Base-by-base conservation (phyloP, 495 filamentous ascomycete genomes). In the Penicillium bovifimosum region DNA sequence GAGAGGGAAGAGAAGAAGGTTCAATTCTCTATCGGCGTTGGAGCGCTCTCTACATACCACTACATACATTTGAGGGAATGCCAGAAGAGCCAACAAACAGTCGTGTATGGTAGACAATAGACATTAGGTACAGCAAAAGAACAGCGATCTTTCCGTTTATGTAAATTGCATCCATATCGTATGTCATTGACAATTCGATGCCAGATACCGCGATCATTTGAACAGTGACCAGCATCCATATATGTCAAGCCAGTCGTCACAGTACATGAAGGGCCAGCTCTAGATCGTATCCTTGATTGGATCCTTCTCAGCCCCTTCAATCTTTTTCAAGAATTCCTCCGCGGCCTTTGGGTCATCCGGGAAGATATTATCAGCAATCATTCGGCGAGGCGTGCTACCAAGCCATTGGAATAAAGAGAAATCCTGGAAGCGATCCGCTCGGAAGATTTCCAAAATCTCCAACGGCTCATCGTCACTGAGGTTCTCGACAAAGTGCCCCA, bases 331-430 rank as follows among this genome's bases (percentile, higher is more conserved):
- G 54, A 86, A 86, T 48, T 71, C 76, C 56, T 79, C 67, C 13
- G 77, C 80, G 0, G 71, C 72, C 58, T 79, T 69, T 13, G 72
- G 65, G 52, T 85, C 77, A 18, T 71, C 68, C 24, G 70, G 59
- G 61, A 86, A 87, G 13, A 87, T 47, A 56, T 82, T 77, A 42
- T 86, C 84, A 18, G 73, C 72, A 18, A 86, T 83, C 66, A 84
- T 69, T 36, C 76, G 62, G 63, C 75, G 68, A 18, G 84, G 84
- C 11, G 82, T 84, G 70, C 84, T 79, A 5, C 82, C 84, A 58
- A 87, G 61, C 84, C 84, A 87, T 64, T 87, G 82, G 60, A 83
- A 83, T 13, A 86, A 68, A 5, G 77, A 82, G 57, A 87, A 83
- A 48, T 86, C 83, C 33, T 75, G 67, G 53, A 82, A 82, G 54